These are phyloP conservation scores for Pisolithus orientalis DNA, from an alignment of 768 basidiomycete species.

Conservation along the genomic window DNA sequence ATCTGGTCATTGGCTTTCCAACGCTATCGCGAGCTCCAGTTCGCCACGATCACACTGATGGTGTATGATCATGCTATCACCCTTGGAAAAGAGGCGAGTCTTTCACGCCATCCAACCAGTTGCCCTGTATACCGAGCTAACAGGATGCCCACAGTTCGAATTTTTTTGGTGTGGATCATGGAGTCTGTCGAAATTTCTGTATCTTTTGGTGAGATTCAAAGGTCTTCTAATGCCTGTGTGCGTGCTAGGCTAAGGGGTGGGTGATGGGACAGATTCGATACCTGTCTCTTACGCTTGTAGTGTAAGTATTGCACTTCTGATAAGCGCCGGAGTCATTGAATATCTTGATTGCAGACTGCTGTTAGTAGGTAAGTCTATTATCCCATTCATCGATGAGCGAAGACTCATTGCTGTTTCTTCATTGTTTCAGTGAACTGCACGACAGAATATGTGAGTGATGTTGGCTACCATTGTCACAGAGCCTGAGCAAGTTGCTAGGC, in stretches of 20 bases:
- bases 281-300: neutral
- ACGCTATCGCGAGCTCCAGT: neutral
- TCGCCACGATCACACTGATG: neutral
- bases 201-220: slow-evolving; percentile 3
- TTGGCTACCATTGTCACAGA: too few species aligned
- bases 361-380: neutral
- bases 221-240: too few species aligned
- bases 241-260: neutral
- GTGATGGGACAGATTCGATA: slow-evolving; percentile 5
- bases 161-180: slow-evolving; percentile 4
- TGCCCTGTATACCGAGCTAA: neutral
- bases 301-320: neutral
- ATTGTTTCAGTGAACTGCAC: neutral
- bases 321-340: neutral
- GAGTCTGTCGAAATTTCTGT: slow-evolving; percentile 4
- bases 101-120: neutral
- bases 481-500: neutral
- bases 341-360: neutral
- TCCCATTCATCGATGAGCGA: neutral
- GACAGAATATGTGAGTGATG: neutral
- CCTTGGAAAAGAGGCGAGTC: slow-evolving; percentile 4
- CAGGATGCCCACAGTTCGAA: neutral
- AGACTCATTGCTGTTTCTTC: neutral
- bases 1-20: neutral
- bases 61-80: neutral